Evolutionary conservation across 768 basidiomycete genomes (phyloP).

Genomic region (Termitomyces sp.): DNA sequence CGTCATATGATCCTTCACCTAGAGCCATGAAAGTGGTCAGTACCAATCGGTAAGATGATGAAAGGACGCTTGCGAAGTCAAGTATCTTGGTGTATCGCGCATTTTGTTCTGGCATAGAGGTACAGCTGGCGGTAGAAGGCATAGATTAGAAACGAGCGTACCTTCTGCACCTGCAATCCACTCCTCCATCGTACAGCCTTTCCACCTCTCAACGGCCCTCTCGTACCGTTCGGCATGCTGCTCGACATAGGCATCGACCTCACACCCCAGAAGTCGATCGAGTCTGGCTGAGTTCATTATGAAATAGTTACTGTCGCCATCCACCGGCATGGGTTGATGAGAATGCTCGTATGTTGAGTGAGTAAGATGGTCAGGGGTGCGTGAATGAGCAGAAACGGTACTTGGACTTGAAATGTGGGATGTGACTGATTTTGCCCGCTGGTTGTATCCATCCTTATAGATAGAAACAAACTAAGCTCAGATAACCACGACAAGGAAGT

Average conservation of each 20-base stretch:
- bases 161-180: conserved; percentile 53
- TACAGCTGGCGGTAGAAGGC: neutral
- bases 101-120: conserved; percentile 32
- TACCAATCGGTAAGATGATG: neutral
- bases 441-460: conserved; percentile 7
- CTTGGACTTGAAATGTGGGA: conserved; percentile 4
- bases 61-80: conserved; percentile 36
- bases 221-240: conserved; percentile 39
- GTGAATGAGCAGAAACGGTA: conserved; percentile 1
- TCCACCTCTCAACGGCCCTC: conserved; percentile 38
- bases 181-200: conserved; percentile 42
- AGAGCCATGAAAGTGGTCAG: neutral
- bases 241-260: conserved; percentile 36
- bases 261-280: conserved; percentile 34
- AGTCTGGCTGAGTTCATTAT: conserved; percentile 17
- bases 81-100: conserved; percentile 36
- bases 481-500: neutral
- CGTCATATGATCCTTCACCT: conserved; percentile 49
- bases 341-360: conserved; percentile 3
- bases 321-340: neutral
- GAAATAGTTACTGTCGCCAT: neutral
- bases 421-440: conserved; percentile 1
- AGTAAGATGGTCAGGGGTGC: conserved; percentile 1
- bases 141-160: conserved; percentile 13
- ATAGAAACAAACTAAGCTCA: neutral